Evolutionary conservation across 179 eudicot genomes (phyloP), one percentile per base, ranked within the genome.

Genomic region (Monotropa hypopitys): DNA sequence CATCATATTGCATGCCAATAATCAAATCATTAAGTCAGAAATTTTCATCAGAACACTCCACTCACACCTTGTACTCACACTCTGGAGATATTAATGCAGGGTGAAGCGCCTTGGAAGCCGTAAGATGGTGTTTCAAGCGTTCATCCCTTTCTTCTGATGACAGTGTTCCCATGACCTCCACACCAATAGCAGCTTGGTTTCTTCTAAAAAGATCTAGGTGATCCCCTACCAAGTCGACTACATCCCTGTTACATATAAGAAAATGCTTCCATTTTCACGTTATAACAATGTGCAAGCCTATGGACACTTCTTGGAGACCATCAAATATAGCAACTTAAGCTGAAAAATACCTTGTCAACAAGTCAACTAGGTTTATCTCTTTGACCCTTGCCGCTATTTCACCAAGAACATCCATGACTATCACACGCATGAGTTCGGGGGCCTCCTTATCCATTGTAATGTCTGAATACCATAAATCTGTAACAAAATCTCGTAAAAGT

Each of bases 81-180:
- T 93, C 97, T 47, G 96, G 79, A 76, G 98, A 91, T 72, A 90
- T 63, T 85, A 93, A 81, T 84, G 98, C 97, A 54, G 99, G 99
- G 80, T 96, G 98, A 78, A 96, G 98, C 86, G 88, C 89, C 80
- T 89, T 87, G 28, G 98, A 96, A 80, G 83, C 86, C 85, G 88
- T 71, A 67, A 91, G 96, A 85, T 91, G 90, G 84, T 88, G 96
- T 81, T 90, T 96, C 84, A 96, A 84, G 68, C 96, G 88, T 80
- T 91, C 98, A 85, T 93, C 99, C 84, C 98, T 88, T 88, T 96
- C 99, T 84, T 93, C 96, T 70, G 94, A 90, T 32, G 99, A 96
- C 71, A 96, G 81, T 68, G 96, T 96, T 61, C 87, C 89, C 98
- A 93, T 93, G 78, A 93, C 97, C 84, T 96, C 99, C 70, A 85